Conservation (phyloP, 129 eudicot genomes). For the Pittosporum tobira region DNA sequence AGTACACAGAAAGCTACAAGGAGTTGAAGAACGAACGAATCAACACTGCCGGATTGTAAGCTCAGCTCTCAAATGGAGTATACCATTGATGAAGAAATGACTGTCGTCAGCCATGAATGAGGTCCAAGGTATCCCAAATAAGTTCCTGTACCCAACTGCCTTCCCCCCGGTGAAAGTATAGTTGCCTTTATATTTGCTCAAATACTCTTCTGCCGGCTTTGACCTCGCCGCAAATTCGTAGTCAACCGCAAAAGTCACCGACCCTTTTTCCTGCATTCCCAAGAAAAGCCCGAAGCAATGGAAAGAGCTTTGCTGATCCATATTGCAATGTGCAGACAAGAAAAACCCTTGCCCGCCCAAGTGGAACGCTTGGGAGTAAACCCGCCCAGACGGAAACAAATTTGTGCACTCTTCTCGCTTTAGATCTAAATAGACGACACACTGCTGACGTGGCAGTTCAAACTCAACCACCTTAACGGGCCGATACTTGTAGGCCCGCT, state of each 20-base stretch:
- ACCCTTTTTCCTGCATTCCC: slow-evolving; percentile 81
- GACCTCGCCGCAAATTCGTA: slow-evolving; percentile 76
- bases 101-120: slow-evolving; percentile 69
- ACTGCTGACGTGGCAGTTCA: slow-evolving; percentile 72
- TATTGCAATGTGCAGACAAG: slow-evolving; percentile 76
- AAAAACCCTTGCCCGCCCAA: slow-evolving; percentile 81
- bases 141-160: slow-evolving; percentile 74
- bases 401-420: slow-evolving; percentile 56
- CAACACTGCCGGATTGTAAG: slow-evolving; percentile 50
- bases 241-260: slow-evolving; percentile 69
- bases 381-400: slow-evolving; percentile 64
- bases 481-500: slow-evolving; percentile 83
- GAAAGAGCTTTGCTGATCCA: slow-evolving; percentile 75
- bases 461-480: slow-evolving; percentile 76
- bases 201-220: slow-evolving; percentile 63
- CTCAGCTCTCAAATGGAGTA: slow-evolving; percentile 71
- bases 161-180: slow-evolving; percentile 78
- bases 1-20: not conserved
- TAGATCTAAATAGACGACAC: slow-evolving; percentile 69
- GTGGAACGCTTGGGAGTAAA: slow-evolving; percentile 75
- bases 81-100: slow-evolving; percentile 55
- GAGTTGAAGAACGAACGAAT: not conserved
- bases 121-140: slow-evolving; percentile 70
- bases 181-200: slow-evolving; percentile 69
- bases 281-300: slow-evolving; percentile 73